These are phyloP conservation scores for Colletotrichum gigasporum DNA, from an alignment of 2,329 filamentous ascomycete genomes.

Conservation along the genomic window DNA sequence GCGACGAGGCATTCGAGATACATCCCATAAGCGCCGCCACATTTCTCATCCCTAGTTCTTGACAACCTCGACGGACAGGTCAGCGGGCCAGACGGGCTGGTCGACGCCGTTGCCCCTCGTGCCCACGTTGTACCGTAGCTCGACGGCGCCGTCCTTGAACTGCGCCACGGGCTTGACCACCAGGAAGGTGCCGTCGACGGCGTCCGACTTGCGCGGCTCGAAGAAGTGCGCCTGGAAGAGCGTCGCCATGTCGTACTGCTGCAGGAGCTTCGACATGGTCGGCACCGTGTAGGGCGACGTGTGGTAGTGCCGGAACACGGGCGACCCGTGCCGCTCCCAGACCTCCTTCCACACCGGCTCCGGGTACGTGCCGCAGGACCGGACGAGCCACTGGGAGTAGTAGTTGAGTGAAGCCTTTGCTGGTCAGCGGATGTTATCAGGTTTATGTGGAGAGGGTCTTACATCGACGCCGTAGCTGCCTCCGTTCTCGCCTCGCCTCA, in stretches of 20 bases:
- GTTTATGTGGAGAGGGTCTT: conserved; percentile 24
- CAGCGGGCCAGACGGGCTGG: conserved; percentile 52
- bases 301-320: conserved; percentile 61
- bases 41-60: neutral
- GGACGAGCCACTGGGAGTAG: conserved; percentile 52
- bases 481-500: conserved; percentile 46
- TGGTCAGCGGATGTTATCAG: conserved; percentile 32
- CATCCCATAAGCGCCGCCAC: neutral
- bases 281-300: conserved; percentile 51
- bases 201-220: conserved; percentile 37
- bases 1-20: too few relatives aligned
- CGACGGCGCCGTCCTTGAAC: conserved; percentile 45
- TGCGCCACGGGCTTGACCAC: conserved; percentile 52
- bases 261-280: conserved; percentile 48
- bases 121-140: conserved; percentile 55
- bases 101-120: conserved; percentile 59
- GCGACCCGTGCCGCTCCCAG: conserved; percentile 58
- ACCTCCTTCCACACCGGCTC: conserved; percentile 39
- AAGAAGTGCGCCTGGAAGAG: conserved; percentile 61
- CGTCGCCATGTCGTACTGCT: conserved; percentile 42
- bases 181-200: conserved; percentile 39
- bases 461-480: conserved; percentile 26
- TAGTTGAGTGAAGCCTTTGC: conserved; percentile 48
- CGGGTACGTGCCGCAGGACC: conserved; percentile 49
- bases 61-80: conserved; percentile 47